Evolutionary conservation across 2,329 filamentous ascomycete genomes (phyloP), one percentile per base, ranked within the genome.

Genomic region (Botrytis cinerea): DNA sequence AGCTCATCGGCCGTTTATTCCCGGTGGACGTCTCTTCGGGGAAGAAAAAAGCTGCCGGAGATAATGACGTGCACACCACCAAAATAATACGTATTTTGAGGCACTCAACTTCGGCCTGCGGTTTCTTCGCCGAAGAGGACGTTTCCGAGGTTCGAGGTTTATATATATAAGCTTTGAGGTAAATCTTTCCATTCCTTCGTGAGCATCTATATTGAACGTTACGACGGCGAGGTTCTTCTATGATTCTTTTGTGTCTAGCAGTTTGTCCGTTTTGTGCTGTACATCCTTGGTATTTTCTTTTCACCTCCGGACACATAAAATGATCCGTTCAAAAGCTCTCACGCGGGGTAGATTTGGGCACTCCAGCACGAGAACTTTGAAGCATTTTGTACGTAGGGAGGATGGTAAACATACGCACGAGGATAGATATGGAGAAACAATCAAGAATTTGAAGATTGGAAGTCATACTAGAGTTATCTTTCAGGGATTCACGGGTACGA

Each of bases 391-490:
- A 16, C 32, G 32, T 77, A 71, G 40, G 74, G 75, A 35, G 32
- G 72, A 16, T 64, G 72, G 51, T 18, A 28, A 4, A 4, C n/a
- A 57, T 32, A 28, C n/a, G 67, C 64, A 20, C 20, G 64, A 68
- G 35, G 64, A 59, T 60, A 66, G 59, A 71, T 82, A 82, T 75
- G 83, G 82, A 51, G 87, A 90, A 78, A 92, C 91, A 0, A 86
- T 92, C 48, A 83, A 84, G 5, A 92, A 92, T 78, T 83, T 93
- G 74, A 90, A 87, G 77, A 92, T 93, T 76, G 90, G 90, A 25
- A 84, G 85, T 45, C 86, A 92, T 79, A 92, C 91, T 0, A 85
- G 86, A 69, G 90, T 93, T 73, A 86, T 92, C 73, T 93, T 91
- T 78, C 91, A 93, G 79, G 91, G 90, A 1, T 92, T 92, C 81